Evolutionary conservation across 1,139 yeast species (phyloP), one percentile per base, ranked within the genome.

Genomic region (Debaryomyces fabryi): DNA sequence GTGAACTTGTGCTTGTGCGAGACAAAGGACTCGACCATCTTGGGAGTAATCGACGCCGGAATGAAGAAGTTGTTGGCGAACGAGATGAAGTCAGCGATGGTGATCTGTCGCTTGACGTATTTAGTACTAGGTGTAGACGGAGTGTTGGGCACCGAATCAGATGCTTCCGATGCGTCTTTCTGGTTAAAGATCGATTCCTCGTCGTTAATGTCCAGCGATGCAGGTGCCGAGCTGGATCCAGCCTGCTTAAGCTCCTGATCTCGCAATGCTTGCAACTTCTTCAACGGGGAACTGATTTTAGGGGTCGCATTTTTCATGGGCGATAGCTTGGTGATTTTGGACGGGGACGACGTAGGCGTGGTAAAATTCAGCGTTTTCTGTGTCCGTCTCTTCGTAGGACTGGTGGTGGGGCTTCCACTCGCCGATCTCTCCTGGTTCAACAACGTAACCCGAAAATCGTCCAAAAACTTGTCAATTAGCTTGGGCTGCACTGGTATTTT

Each of bases 21-120:
- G 34, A 74, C 66, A 54, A 78, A 85, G 0, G 84, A 77, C 34
- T 74, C 76, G 10, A 85, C 54, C 50, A 86, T 71, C 37, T 70
- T 65, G 27, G 72, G 70, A 0, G 89, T 80, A 5, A 79, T 68
- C 0, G 74, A 71, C 12, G 76, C 69, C 0, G 89, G 88, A 27
- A 86, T 71, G 59, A 80, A 81, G 59, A 86, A 85, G 50, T 78
- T 74, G 58, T 85, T 85, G 57, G 89, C 85, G 42, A 84, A 72
- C 2, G 82, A 68, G 2, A 85, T 75, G 39, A 85, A 71, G 45
- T 81, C 84, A 3, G 78, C 73, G 1, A 85, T 74, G 42, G 67
- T 59, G 7, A 69, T 66, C 36, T 63, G 66, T 51, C 60, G 59
- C 40, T 60, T 59, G 45, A 65, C 68, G 45, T 67, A 64, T 39